Base-by-base conservation (phyloP, 257 asterid genomes). In the Nyctanthes arbortristis region DNA sequence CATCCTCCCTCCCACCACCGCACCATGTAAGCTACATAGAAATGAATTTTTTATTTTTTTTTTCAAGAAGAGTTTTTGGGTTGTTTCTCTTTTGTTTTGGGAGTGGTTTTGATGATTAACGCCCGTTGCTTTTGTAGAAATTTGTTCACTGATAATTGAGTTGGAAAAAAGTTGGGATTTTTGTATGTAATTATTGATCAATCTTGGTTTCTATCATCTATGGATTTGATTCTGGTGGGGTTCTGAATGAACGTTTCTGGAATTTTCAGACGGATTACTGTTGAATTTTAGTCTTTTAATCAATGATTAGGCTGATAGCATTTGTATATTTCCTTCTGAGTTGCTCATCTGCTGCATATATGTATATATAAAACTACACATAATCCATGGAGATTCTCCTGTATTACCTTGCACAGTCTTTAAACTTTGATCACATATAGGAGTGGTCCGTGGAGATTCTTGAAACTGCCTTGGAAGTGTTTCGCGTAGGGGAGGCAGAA, bases 1-100 rank as follows among this genome's bases (percentile, higher is more conserved):
- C 45, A 70, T 22, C 47, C 61, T 65, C 63, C 81, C 36, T 22
- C 67, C 56, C 68, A 25, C 24, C 61, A 55, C 59, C 68, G 27
- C 29, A n/a, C 70, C 58, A 9, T 24, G 22, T 52, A 52, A 52
- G 5, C 14, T 29, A 7, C 16, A 9, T 3, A 39, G 4, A 10
- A 52, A 20, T 24, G 6, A 1, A 22, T 52, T 3, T 52, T 52
- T 52, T 22, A 16, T 1, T 10, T 52, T 52, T 6, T 49, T 22
- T 18, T 49, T 7, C n/a, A n/a, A n/a, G n/a, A n/a, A n/a, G n/a
- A n/a, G n/a, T n/a, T n/a, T n/a, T n/a, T n/a, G n/a, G n/a, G n/a
- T n/a, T n/a, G n/a, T n/a, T n/a, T 11, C 9, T 10, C 2, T 20
- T 22, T 52, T 52, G 59, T 52, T 52, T 39, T 14, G 47, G 43